Evolutionary conservation across 495 filamentous ascomycete species (phyloP).

Genomic region (Penicillium malachiteum): DNA sequence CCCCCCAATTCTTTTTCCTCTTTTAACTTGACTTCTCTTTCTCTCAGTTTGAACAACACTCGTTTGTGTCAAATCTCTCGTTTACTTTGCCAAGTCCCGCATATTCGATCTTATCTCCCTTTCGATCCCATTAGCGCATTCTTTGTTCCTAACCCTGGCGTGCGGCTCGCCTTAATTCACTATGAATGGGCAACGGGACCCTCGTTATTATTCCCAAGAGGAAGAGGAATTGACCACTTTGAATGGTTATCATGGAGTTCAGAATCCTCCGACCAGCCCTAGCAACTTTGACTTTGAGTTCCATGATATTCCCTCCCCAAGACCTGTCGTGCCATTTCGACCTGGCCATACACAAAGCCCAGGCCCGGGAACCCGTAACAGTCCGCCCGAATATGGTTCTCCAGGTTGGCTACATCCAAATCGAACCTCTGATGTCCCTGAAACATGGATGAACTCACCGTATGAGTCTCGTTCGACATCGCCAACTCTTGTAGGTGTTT

Average conservation of each 20-base stretch:
- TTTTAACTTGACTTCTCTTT: neutral
- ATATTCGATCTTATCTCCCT: neutral
- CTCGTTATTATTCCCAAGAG: slow-evolving; percentile 9
- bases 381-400: slow-evolving; percentile 20
- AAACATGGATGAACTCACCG: slow-evolving; percentile 18
- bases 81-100: neutral
- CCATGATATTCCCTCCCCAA: slow-evolving; percentile 10
- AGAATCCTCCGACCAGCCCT: slow-evolving; percentile 5
- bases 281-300: slow-evolving; percentile 20
- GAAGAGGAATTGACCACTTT: slow-evolving; percentile 33
- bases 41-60: neutral
- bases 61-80: neutral
- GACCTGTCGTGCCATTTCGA: slow-evolving; percentile 24
- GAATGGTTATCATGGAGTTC: slow-evolving; percentile 9
- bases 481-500: slow-evolving; percentile 26
- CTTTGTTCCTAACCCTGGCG: neutral
- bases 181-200: slow-evolving; percentile 16
- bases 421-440: slow-evolving; percentile 18
- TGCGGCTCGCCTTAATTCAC: slow-evolving; percentile 2
- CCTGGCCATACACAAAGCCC: slow-evolving; percentile 18
- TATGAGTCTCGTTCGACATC: slow-evolving; percentile 33
- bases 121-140: slow-evolving; percentile 1
- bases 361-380: slow-evolving; percentile 1
- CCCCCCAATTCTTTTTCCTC: neutral
- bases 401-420: slow-evolving; percentile 20